Base-by-base conservation (phyloP, 1,284 basidiomycete genomes). In the Irpex lacteus region DNA sequence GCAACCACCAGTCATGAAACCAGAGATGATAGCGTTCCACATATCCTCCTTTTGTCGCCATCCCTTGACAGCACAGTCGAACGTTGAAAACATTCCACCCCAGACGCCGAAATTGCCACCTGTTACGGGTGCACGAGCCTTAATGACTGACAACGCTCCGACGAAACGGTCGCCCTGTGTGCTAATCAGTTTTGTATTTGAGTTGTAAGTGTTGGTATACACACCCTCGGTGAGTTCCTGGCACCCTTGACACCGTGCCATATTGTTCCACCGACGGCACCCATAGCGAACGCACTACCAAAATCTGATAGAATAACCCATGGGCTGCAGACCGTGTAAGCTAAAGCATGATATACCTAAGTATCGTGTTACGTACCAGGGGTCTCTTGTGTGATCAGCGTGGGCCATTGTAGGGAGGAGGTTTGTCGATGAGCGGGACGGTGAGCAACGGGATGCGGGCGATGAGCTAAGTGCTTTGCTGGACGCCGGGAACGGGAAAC, bases 241-340 rank as follows among this genome's bases (percentile, higher is more conserved):
- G 96, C 96, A 66, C 97, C 98, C 80, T 99, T 99, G 75, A 98
- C 96, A 69, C 96, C 95, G 80, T 99, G 96, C 97, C 97, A 99
- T 74, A 99, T 96, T 70, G 94, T 95, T 72, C 97, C 95, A 71
- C 96, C 96, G 59, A 97, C 89, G 21, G 94, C 94, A 75, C 95
- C 95, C 95, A 97, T 97, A 40, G 95, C 88, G 75, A 96, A 97
- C 18, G 96, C 96, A 70, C 95, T 96, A 69, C 97, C 97, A 77
- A 98, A 97, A 82, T 99, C 97, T 81, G 95, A 98, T 69, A 99
- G 89, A 76, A 99, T 95, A 63, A 98, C 97, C 93, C 95, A 98
- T 70, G 97, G 97, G 80, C 97, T 97, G 70, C 50, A 65, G 60
- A 54, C 54, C 7, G 34, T 58, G 70, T 36, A 71, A 65, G 26